Evolutionary conservation across 2,329 filamentous ascomycete species (phyloP).

Genomic region (Podosphaera aphanis): DNA sequence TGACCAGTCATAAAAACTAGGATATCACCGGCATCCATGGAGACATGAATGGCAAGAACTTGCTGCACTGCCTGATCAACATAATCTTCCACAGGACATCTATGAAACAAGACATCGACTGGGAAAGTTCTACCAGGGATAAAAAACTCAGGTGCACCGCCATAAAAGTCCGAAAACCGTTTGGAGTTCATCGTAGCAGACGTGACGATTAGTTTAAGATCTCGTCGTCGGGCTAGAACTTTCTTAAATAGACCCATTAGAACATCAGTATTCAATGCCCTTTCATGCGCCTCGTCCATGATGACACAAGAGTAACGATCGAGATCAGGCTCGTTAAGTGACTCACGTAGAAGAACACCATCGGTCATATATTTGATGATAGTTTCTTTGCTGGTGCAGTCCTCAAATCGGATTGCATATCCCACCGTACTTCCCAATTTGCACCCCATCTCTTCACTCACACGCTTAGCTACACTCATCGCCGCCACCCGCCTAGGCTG

Average conservation of each 20-base stretch:
- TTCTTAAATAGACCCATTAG: conserved; percentile 97
- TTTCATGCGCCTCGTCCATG: conserved; percentile 97
- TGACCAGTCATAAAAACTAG: conserved; percentile 98
- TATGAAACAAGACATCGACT: conserved; percentile 86
- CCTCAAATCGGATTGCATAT: conserved; percentile 95
- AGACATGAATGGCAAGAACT: conserved; percentile 85
- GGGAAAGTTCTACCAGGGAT: conserved; percentile 94
- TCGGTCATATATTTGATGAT: conserved; percentile 99
- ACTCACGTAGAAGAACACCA: conserved; percentile 80
- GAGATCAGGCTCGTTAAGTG: conserved; percentile 72
- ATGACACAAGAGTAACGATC: conserved; percentile 96
- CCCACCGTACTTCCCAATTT: conserved; percentile 70
- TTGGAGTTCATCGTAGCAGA: conserved; percentile 98
- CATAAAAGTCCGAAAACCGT: conserved; percentile 86
- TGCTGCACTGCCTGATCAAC: conserved; percentile 94
- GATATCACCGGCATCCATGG: conserved; percentile 79
- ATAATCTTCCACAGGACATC: conserved; percentile 90
- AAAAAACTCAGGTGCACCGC: conserved; percentile 83
- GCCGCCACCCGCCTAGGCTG: conserved; percentile 90
- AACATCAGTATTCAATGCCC: conserved; percentile 89
- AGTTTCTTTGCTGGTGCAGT: conserved; percentile 89
- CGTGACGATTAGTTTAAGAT: conserved; percentile 90
- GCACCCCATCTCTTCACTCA: conserved; percentile 95
- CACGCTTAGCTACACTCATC: conserved; percentile 97
- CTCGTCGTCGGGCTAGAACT: conserved; percentile 66